These are phyloP conservation scores for Russula dissimulans DNA, from an alignment of 768 basidiomycete species.

Conservation along the genomic window DNA sequence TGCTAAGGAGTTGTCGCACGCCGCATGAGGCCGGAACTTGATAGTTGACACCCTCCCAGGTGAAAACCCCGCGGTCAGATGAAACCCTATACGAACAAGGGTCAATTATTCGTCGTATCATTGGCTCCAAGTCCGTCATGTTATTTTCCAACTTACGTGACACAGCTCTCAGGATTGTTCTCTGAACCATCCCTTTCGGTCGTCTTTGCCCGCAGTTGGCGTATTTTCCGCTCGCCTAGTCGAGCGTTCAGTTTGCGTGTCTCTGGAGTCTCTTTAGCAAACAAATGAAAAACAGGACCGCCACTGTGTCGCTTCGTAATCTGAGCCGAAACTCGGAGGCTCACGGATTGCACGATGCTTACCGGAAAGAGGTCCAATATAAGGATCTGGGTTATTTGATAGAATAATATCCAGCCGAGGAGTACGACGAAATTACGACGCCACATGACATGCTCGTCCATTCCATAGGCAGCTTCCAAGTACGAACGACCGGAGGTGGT, in stretches of 20 bases:
- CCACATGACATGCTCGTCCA: constrained; percentile 49
- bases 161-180: not conserved
- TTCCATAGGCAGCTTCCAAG: constrained; percentile 43
- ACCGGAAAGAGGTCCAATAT: constrained; percentile 59
- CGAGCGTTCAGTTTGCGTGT: constrained; percentile 43
- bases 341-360: constrained; percentile 19
- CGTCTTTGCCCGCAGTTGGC: constrained; percentile 22
- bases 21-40: constrained; percentile 61
- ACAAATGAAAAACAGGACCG: constrained; percentile 35
- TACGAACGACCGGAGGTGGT: constrained; percentile 54
- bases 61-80: constrained; percentile 47
- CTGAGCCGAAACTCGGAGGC: not conserved
- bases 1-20: constrained; percentile 53
- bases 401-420: constrained; percentile 60
- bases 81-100: not conserved
- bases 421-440: constrained; percentile 61
- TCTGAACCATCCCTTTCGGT: not conserved
- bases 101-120: not conserved
- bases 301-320: constrained; percentile 9
- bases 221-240: constrained; percentile 45
- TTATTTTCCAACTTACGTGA: not conserved
- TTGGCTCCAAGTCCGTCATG: not conserved
- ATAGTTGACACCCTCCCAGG: constrained; percentile 77
- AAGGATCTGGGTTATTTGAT: constrained; percentile 60
- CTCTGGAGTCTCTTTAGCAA: constrained; percentile 49